Conservation (phyloP, 129 eudicot species). For the Smallanthus sonchifolius region DNA sequence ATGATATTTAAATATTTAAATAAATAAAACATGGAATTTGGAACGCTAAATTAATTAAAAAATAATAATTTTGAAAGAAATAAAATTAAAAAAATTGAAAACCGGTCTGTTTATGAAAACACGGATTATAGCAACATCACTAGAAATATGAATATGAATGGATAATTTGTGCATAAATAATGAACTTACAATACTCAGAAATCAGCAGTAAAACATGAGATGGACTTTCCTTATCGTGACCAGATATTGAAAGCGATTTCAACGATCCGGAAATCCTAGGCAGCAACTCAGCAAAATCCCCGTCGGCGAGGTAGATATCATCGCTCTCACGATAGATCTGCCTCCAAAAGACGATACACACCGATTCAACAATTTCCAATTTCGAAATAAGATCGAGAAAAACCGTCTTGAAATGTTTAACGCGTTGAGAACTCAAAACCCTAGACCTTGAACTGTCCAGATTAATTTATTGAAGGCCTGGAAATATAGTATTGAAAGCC, state of each 20-base stretch:
- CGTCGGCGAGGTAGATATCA: neutral
- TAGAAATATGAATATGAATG: neutral
- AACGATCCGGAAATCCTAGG: neutral
- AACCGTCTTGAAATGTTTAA: neutral
- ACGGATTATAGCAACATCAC: neutral
- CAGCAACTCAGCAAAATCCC: conserved; percentile 26
- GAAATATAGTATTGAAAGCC: conserved; percentile 32
- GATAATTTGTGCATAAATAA: neutral
- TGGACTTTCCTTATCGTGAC: neutral
- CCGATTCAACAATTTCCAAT: neutral
- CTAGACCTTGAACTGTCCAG: neutral
- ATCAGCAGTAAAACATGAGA: neutral
- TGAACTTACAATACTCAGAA: neutral
- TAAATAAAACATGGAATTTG: too few relatives aligned
- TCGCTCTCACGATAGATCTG: neutral
- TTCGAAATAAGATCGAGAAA: neutral
- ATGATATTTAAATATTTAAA: too few relatives aligned
- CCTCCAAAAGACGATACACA: neutral
- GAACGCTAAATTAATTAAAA: too few relatives aligned
- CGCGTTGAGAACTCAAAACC: neutral
- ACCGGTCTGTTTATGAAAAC: too few relatives aligned
- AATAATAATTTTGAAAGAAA: too few relatives aligned
- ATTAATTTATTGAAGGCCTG: conserved; percentile 1
- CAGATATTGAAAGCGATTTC: conserved; percentile 18
- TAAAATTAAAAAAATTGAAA: too few relatives aligned